Conservation (phyloP, 2,329 filamentous ascomycete species). For the Trichoderma sp. region DNA sequence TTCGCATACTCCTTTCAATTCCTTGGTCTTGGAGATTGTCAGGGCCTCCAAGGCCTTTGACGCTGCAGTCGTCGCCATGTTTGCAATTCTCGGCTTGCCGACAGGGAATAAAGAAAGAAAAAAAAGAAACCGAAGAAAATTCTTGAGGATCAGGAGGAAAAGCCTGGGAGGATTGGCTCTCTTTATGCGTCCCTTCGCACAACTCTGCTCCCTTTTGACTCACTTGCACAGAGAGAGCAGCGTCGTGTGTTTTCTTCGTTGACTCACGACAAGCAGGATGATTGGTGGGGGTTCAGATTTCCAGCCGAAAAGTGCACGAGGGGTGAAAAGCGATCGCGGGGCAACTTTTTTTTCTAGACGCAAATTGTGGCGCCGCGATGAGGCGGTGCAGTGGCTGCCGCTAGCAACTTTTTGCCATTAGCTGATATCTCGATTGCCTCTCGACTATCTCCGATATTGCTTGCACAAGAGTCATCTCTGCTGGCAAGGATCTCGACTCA, state of each 20-base stretch:
- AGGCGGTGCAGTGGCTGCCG: conserved; percentile 29
- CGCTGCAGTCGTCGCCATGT: conserved; percentile 43
- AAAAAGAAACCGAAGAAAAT: background rate
- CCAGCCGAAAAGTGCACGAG: conserved; percentile 21
- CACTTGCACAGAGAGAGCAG: conserved; percentile 11
- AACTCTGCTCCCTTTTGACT: conserved; percentile 17
- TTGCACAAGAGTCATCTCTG: conserved; percentile 1
- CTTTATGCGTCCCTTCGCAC: conserved; percentile 7
- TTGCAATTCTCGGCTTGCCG: conserved; percentile 15
- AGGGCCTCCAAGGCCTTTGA: conserved; percentile 51
- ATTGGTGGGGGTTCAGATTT: conserved; percentile 19
- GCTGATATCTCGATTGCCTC: background rate
- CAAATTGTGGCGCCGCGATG: conserved; percentile 24
- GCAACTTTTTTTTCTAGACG: conserved; percentile 26
- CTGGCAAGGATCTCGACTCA: conserved; percentile 6
- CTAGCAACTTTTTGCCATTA: conserved; percentile 20
- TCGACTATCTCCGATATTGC: background rate
- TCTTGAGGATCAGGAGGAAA: background rate
- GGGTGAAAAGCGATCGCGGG: conserved; percentile 38
- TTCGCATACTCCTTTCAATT: conserved; percentile 53
- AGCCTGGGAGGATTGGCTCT: background rate
- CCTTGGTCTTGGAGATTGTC: conserved; percentile 57
- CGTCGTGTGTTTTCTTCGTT: conserved; percentile 21
- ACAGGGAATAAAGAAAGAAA: background rate
- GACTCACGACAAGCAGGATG: conserved; percentile 30